Evolutionary conservation across 495 filamentous ascomycete genomes (phyloP).

Genomic region (Hypomontagnella submonticulosa): DNA sequence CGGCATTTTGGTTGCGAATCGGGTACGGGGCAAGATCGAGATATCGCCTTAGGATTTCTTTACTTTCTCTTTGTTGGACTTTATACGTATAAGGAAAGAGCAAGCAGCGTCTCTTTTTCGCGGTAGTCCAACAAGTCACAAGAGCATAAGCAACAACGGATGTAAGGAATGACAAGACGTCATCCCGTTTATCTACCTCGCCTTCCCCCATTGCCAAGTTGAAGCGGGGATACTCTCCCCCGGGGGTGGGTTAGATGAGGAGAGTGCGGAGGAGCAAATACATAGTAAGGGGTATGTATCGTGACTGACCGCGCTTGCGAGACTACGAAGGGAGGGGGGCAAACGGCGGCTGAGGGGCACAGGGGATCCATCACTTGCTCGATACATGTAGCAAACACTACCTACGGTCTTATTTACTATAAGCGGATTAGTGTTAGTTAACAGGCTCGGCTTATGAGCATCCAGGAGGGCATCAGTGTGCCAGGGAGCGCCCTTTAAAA

Average conservation of each 20-base stretch:
- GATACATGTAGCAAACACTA: conserved; percentile 1
- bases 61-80: neutral
- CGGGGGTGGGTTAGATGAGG: conserved; percentile 20
- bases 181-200: conserved; percentile 39
- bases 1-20: conserved; percentile 24
- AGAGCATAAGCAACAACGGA: neutral
- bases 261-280: conserved; percentile 17
- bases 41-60: neutral
- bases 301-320: conserved; percentile 4
- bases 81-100: neutral
- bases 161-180: conserved; percentile 25
- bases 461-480: conserved; percentile 3
- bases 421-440: conserved; percentile 18
- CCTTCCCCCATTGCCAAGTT: conserved; percentile 30
- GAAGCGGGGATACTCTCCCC: conserved; percentile 25
- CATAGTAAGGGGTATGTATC: conserved; percentile 26
- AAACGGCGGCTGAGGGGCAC: conserved; percentile 6
- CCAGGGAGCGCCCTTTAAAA: conserved; percentile 11
- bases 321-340: conserved; percentile 2
- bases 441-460: conserved; percentile 13
- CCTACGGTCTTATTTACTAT: conserved; percentile 19
- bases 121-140: neutral
- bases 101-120: conserved; percentile 4
- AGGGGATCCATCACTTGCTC: conserved; percentile 11
- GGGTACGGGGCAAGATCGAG: neutral